A percentile compares a stretch with the other conserved stretches of the same genome.
Evolutionary conservation across 2,329 filamentous ascomycete genomes (phyloP).

Genomic region (Aspergillus calidoustus): DNA sequence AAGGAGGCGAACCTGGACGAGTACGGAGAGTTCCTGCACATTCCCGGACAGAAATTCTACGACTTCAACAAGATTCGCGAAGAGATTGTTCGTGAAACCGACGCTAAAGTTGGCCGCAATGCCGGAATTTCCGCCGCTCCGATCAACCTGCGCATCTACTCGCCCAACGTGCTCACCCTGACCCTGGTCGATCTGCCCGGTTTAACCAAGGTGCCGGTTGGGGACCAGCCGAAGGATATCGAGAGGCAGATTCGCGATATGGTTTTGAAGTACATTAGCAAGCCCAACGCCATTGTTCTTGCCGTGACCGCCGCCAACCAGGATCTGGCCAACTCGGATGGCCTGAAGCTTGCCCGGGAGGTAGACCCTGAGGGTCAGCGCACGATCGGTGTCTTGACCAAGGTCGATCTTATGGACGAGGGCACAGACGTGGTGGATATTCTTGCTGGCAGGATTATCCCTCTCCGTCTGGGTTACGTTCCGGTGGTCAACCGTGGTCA

Average conservation of each 20-base stretch:
- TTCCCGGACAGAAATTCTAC: slow-evolving; percentile 95
- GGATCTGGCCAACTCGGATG: slow-evolving; percentile 98
- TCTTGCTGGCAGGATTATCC: slow-evolving; percentile 95
- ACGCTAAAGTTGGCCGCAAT: slow-evolving; percentile 94
- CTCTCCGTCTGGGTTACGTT: slow-evolving; percentile 90
- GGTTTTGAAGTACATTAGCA: slow-evolving; percentile 98
- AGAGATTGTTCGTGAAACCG: slow-evolving; percentile 95
- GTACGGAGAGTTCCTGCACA: slow-evolving; percentile 98
- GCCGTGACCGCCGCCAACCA: slow-evolving; percentile 97
- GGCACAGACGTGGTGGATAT: slow-evolving; percentile 99
- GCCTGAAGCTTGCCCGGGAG: slow-evolving; percentile 92
- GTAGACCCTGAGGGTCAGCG: slow-evolving; percentile 97
- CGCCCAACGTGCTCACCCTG: slow-evolving; percentile 94
- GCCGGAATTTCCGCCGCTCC: slow-evolving; percentile 94
- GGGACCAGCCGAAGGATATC: slow-evolving; percentile 95
- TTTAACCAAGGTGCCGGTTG: slow-evolving; percentile 94
- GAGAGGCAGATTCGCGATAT: slow-evolving; percentile 96
- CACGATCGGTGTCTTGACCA: slow-evolving; percentile 97
- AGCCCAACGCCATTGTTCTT: slow-evolving; percentile 96
- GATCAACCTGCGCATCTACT: slow-evolving; percentile 98
- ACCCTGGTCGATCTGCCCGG: slow-evolving; percentile 96
- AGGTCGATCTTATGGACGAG: slow-evolving; percentile 98
- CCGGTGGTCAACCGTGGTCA: slow-evolving; percentile 98
- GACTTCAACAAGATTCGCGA: slow-evolving; percentile 99
- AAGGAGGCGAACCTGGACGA: slow-evolving; percentile 90